phyloP scores from a whole-genome alignment of 768 basidiomycete genomes.

The Fibroporia radiculosa region DNA sequence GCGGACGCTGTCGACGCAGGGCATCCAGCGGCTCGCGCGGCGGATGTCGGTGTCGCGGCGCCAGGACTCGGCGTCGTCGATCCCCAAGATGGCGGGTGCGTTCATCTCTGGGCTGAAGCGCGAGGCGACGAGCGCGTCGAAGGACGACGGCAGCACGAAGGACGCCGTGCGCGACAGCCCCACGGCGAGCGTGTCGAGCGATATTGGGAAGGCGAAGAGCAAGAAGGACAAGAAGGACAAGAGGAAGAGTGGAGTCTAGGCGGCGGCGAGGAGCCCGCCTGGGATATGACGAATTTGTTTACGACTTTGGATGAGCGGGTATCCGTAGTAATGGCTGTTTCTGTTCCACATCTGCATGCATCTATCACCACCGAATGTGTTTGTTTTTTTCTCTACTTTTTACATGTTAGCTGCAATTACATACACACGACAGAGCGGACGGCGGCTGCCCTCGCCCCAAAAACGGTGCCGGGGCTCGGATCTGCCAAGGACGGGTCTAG shows the following conservation, averaged over 20 bases:
- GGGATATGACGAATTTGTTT: background rate
- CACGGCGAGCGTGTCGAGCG: constrained; percentile 43
- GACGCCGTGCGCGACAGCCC: constrained; percentile 46
- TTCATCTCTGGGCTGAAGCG: constrained; percentile 49
- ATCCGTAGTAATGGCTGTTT: constrained; percentile 16
- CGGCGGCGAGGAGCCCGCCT: background rate
- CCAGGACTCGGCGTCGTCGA: constrained; percentile 39
- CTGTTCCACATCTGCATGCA: constrained; percentile 5
- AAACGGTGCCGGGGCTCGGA: background rate
- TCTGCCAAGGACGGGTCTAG: background rate
- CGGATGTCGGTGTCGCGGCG: constrained; percentile 61
- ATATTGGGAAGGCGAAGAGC: constrained; percentile 36
- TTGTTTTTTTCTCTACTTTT: constrained; percentile 5
- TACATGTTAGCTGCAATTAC: background rate
- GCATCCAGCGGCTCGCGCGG: constrained; percentile 75
- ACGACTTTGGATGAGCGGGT: constrained; percentile 14
- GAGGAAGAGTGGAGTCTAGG: constrained; percentile 32
- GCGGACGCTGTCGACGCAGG: constrained; percentile 69
- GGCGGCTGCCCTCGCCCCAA: background rate
- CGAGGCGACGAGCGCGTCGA: constrained; percentile 33
- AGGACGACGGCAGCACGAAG: constrained; percentile 15
- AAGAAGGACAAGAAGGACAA: constrained; percentile 53
- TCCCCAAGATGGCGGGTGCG: constrained; percentile 30
- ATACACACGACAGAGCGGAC: background rate
- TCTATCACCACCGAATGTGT: constrained; percentile 8